A percentile compares a stretch with the other conserved stretches of the same genome.
Evolutionary conservation across 1,139 yeast genomes (phyloP).

Genomic region (Hansenula sp.): DNA sequence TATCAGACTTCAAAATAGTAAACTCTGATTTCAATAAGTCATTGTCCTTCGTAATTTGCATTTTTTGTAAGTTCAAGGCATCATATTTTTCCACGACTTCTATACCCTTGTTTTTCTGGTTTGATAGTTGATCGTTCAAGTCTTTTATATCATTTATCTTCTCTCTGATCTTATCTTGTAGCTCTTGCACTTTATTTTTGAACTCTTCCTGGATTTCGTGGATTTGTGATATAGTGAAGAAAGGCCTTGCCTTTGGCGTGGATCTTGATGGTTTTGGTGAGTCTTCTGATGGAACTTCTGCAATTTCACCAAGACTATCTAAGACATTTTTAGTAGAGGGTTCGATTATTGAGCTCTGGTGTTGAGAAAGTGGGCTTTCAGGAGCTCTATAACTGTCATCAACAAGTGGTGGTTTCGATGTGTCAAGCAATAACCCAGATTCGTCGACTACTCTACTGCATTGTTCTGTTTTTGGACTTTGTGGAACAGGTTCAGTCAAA

Average conservation of each 20-base stretch:
- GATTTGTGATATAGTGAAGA: constrained; percentile 33
- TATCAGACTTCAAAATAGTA: constrained; percentile 21
- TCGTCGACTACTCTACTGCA: constrained; percentile 28
- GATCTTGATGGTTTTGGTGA: constrained; percentile 1
- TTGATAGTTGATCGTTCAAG: constrained; percentile 23
- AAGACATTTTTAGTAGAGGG: constrained; percentile 3
- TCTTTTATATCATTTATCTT: constrained; percentile 37
- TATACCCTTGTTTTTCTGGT: constrained; percentile 18
- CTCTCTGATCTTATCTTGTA: constrained; percentile 47
- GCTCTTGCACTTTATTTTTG: constrained; percentile 50
- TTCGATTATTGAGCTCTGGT: constrained; percentile 3
- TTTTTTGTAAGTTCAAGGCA: constrained; percentile 22
- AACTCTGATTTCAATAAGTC: constrained; percentile 24
- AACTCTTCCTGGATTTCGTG: constrained; percentile 52
- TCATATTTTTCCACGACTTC: constrained; percentile 24
- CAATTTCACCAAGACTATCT: constrained; percentile 10
- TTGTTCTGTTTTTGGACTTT: constrained; percentile 39
- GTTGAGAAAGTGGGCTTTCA: constrained; percentile 21
- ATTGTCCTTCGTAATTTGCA: constrained; percentile 21
- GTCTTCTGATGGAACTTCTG: not conserved
- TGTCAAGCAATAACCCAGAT: constrained; percentile 20
- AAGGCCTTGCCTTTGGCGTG: constrained; percentile 23
- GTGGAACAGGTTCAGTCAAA: constrained; percentile 40
- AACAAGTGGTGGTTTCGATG: constrained; percentile 21
- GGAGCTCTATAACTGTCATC: constrained; percentile 15